These are phyloP conservation scores for Capsicum chinense DNA, from an alignment of 257 asterid species.

Conservation along the genomic window DNA sequence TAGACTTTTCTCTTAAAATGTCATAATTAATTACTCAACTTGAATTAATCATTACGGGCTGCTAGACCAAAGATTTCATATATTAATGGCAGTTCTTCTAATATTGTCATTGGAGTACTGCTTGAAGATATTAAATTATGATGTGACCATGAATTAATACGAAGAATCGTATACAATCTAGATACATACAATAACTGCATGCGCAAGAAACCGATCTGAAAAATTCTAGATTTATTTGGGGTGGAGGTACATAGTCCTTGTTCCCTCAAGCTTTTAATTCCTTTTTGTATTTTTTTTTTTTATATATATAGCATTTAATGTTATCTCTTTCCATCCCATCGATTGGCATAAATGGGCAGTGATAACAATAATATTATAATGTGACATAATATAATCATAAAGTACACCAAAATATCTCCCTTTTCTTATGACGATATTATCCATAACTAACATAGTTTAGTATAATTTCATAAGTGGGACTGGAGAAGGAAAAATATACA, in stretches of 20 bases:
- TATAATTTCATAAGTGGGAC: no score
- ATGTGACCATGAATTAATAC: not conserved
- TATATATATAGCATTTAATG: not conserved
- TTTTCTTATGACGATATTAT: not conserved
- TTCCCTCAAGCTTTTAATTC: conserved; percentile 14
- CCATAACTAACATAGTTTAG: no score
- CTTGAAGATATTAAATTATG: not conserved
- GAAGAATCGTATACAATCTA: not conserved
- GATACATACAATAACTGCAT: conserved; percentile 14
- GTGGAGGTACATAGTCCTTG: not conserved
- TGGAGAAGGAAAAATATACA: no score
- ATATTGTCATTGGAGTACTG: not conserved
- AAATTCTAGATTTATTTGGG: not conserved
- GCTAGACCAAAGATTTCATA: not conserved
- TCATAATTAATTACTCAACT: conserved; percentile 5
- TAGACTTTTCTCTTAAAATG: not conserved
- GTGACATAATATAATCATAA: not conserved
- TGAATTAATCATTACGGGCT: not conserved
- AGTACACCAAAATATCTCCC: not conserved
- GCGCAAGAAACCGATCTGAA: not conserved
- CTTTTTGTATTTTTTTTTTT: no score
- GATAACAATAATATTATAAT: not conserved
- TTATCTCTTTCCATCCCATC: not conserved
- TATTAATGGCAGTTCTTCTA: not conserved
- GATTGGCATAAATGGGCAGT: not conserved